These are phyloP conservation scores for Achaetomiella virescens DNA, from an alignment of 495 filamentous ascomycete genomes.

Conservation along the genomic window DNA sequence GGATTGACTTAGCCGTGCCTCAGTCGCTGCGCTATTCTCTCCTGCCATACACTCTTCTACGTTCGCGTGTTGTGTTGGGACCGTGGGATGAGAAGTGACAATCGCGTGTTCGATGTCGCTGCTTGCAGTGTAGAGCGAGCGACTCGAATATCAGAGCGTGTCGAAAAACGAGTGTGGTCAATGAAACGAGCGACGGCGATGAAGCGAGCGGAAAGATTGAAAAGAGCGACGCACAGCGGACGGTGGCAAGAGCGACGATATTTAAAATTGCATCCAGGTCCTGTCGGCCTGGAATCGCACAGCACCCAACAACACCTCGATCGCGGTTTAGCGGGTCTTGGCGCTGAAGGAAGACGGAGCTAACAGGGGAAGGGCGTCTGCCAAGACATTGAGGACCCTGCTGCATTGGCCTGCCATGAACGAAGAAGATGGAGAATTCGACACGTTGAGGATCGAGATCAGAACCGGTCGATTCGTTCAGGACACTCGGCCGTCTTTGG, in stretches of 20 bases:
- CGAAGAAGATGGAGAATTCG: too few species aligned
- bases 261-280: constrained; percentile 16
- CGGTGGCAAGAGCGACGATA: constrained; percentile 4
- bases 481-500: too few species aligned
- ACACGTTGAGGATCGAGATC: too few species aligned
- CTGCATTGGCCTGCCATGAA: background rate
- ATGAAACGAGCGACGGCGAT: background rate
- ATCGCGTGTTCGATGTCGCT: background rate
- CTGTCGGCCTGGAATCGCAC: background rate
- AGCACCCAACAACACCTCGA: background rate
- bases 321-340: constrained; percentile 14
- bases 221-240: background rate
- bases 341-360: background rate
- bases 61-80: background rate
- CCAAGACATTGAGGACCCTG: constrained; percentile 3
- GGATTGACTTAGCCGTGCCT: background rate
- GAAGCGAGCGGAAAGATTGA: background rate
- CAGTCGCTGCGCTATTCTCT: background rate
- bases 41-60: background rate
- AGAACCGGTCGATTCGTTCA: too few species aligned
- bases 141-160: background rate
- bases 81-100: too few species aligned
- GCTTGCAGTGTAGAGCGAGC: background rate
- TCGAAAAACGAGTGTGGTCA: constrained; percentile 6
- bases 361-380: constrained; percentile 2